phyloP scores from a whole-genome alignment of 1,284 basidiomycete genomes.

The Malassezia dermatis region DNA sequence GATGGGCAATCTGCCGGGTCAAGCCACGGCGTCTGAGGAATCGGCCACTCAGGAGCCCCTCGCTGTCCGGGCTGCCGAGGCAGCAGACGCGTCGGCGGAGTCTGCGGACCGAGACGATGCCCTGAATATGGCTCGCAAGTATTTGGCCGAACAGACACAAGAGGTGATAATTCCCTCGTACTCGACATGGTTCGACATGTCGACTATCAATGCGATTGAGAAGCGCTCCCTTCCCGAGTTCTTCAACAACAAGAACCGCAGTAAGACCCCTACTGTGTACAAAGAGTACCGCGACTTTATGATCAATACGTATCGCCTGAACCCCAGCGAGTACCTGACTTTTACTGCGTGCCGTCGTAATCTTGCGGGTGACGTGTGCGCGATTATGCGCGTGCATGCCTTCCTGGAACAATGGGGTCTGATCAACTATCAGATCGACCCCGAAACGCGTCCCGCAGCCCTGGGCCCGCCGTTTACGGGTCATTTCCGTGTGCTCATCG shows the following conservation, averaged over 20 bases:
- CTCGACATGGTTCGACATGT: conserved; percentile 95
- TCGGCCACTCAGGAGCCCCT: conserved; percentile 19
- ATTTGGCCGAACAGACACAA: conserved; percentile 92
- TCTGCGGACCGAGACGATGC: conserved; percentile 51
- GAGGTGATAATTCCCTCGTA: conserved; percentile 88
- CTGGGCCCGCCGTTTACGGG: conserved; percentile 95
- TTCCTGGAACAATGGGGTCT: conserved; percentile 98
- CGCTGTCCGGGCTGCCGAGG: conserved; percentile 25
- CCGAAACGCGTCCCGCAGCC: conserved; percentile 83
- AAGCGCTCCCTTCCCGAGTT: conserved; percentile 89
- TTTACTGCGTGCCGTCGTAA: conserved; percentile 94
- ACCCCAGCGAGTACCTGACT: conserved; percentile 90
- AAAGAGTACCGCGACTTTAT: conserved; percentile 99
- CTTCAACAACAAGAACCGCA: conserved; percentile 80
- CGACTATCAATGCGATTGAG: conserved; percentile 83
- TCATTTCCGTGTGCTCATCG: conserved; percentile 92
- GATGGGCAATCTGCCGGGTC: conserved; percentile 40
- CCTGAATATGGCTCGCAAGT: conserved; percentile 74
- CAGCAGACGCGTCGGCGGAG: conserved; percentile 52
- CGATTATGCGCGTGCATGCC: conserved; percentile 96
- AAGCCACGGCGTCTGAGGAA: conserved; percentile 14
- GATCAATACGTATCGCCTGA: conserved; percentile 92
- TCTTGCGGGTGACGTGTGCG: conserved; percentile 93
- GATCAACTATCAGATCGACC: conserved; percentile 99
- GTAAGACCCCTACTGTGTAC: conserved; percentile 90